Base-by-base conservation (phyloP, 257 asterid genomes). In the Nicotiana noctiflora region DNA sequence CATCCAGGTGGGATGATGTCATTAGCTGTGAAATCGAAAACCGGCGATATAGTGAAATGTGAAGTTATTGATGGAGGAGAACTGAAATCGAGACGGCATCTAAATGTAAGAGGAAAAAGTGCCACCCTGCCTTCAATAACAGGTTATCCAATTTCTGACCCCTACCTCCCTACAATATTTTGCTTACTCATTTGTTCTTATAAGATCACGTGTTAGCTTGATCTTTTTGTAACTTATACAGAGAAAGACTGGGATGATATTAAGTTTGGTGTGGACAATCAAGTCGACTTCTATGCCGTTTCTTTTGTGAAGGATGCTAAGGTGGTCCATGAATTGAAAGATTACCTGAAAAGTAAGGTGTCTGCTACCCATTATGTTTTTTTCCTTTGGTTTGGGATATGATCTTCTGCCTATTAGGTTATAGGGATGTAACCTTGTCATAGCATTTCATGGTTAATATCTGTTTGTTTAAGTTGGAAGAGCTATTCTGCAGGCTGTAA, bases 201-300 rank as follows among this genome's bases (percentile, higher is more conserved):
- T 83, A 46, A 21, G 40, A 79, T 23, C 21, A 72, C 14, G 1
- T 21, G 25, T 44, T 72, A 49, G 61, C 76, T 79, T 79, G 59
- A 44, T 49, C 19, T 9, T 60, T 79, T 27, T 65, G 53, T 77
- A 74, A 76, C 81, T 83, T 78, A 61, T 51, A 63, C 90, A 95
- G 98, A 93, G 68, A 95, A 92, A 79, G 99, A 93, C 85, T 95
- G 99, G 99, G 99, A 93, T 77, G 99, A 95, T 86, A 95, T 95
- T 80, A 93, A 94, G 87, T 95, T 95, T 82, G 99, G 99, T 31
- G 99, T 95, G 85, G 97, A 95, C 83, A 95, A 94, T 84, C 93
- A 90, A 86, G 96, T 93, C 76, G 99, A 95, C 88, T 95, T 90
- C 89, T 95, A 95, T 84, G 99, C 98, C 76, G 99, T 95, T 89